Percentiles rank a stretch among this genome's conserved stretches.
Conservation (phyloP, 2,329 filamentous ascomycete species). For the Aspergillus sp. region DNA sequence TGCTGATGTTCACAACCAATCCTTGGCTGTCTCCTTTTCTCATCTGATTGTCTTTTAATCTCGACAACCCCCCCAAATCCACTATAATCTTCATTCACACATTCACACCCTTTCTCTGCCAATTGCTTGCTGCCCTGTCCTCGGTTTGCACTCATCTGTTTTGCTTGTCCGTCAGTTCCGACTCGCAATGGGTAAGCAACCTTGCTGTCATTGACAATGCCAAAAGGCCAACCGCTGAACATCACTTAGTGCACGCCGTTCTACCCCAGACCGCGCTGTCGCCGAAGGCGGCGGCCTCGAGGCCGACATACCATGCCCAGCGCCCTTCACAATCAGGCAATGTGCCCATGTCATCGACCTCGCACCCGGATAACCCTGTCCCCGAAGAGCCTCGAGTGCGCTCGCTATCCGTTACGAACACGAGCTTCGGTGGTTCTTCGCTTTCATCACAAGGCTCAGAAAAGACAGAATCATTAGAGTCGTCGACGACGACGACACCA, state of each 20-base stretch:
- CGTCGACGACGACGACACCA: conserved; percentile 44
- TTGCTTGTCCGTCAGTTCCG: background rate
- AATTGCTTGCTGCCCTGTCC: background rate
- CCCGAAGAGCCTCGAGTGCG: conserved; percentile 47
- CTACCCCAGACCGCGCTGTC: conserved; percentile 20
- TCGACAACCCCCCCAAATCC: background rate
- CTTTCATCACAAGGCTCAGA: conserved; percentile 32
- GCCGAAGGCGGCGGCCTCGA: conserved; percentile 25
- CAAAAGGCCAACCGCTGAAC: background rate
- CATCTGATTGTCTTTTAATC: background rate
- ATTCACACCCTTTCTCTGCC: background rate
- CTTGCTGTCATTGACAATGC: background rate
- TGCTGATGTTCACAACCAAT: background rate
- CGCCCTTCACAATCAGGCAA: conserved; percentile 25
- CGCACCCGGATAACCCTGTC: conserved; percentile 48
- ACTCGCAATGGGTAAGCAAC: conserved; percentile 22
- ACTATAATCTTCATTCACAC: background rate
- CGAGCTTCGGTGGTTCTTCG: conserved; percentile 29
- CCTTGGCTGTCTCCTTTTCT: background rate
- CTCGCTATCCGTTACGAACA: conserved; percentile 37
- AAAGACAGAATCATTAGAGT: conserved; percentile 39
- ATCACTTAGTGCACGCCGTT: conserved; percentile 31
- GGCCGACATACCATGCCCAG: conserved; percentile 18
- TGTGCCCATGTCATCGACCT: conserved; percentile 42
- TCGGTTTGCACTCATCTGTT: background rate